Evolutionary conservation across 306 rosid species (phyloP).

Genomic region (Morella rubra): DNA sequence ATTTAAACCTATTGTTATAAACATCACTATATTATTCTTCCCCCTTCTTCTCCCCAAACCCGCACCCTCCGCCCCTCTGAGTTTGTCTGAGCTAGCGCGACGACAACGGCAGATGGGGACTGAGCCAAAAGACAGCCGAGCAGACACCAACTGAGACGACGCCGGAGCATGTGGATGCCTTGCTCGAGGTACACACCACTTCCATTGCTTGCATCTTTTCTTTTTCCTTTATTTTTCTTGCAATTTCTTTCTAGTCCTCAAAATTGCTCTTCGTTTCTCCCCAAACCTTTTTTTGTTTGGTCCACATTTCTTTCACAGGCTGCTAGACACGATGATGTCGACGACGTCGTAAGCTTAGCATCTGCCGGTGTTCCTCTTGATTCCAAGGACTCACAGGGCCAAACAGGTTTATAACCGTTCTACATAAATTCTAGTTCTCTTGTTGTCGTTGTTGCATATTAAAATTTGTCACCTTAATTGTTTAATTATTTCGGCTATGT

Average conservation of each 20-base stretch:
- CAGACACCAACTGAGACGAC: constrained; percentile 23
- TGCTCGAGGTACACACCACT: constrained; percentile 48
- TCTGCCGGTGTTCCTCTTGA: constrained; percentile 58
- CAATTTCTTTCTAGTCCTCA: neutral
- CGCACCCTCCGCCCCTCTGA: no score
- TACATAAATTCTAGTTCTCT: neutral
- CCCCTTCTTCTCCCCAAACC: no score
- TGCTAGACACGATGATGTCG: constrained; percentile 71
- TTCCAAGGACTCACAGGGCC: constrained; percentile 68
- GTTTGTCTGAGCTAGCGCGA: no score
- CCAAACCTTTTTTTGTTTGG: neutral
- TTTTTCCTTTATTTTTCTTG: neutral
- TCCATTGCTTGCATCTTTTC: neutral
- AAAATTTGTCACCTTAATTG: neutral
- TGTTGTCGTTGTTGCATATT: neutral
- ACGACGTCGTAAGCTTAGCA: constrained; percentile 56
- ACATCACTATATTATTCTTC: no score
- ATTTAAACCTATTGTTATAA: no score
- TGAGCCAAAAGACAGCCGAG: constrained; percentile 27
- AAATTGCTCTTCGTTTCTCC: neutral
- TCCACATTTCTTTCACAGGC: constrained; percentile 37
- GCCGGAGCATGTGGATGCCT: constrained; percentile 46
- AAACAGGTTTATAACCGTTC: constrained; percentile 50
- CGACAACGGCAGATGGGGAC: constrained; percentile 35
- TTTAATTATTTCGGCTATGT: neutral